Conservation (phyloP, 139 green algal genomes). For the Gonium pectorale region DNA sequence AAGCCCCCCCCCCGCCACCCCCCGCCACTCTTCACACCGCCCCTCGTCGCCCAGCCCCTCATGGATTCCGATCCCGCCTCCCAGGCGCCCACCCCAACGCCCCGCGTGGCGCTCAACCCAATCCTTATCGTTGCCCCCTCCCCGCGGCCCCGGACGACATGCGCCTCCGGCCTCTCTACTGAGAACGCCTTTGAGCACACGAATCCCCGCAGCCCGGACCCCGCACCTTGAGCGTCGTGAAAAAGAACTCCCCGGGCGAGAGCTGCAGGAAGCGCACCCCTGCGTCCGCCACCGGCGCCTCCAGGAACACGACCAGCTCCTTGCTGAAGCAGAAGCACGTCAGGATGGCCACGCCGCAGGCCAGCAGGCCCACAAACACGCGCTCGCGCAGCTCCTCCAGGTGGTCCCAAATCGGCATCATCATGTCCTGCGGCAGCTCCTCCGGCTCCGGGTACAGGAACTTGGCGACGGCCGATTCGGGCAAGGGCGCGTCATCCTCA, state of each 20-base stretch:
- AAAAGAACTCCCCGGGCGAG: conserved; percentile 98
- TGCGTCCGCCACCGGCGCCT: conserved; percentile 91
- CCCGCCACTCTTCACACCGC: too few species aligned
- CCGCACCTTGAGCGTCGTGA: conserved; percentile 97
- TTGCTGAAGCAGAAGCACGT: conserved; percentile 91
- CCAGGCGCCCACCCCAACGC: too few species aligned
- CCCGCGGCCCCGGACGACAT: too few species aligned
- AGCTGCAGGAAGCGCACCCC: conserved; percentile 97
- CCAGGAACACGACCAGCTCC: conserved; percentile 96
- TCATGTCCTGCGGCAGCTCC: conserved; percentile 83
- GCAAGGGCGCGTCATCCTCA: neutral
- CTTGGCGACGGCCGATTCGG: conserved; percentile 63
- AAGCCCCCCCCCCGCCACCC: too few species aligned
- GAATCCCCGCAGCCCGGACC: too few species aligned
- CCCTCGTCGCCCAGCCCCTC: too few species aligned
- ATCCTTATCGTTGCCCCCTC: too few species aligned
- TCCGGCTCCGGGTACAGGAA: conserved; percentile 88
- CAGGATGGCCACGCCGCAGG: conserved; percentile 74
- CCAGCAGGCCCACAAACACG: conserved; percentile 80
- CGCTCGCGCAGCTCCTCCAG: conserved; percentile 89
- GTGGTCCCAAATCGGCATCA: conserved; percentile 97
- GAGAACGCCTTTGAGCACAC: too few species aligned
- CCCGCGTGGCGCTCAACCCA: too few species aligned
- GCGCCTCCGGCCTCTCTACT: too few species aligned
- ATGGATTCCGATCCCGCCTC: too few species aligned